Percentiles rank a stretch among this genome's conserved stretches.
Conservation (phyloP, 345 rosid genomes). For the Populus nigra region DNA sequence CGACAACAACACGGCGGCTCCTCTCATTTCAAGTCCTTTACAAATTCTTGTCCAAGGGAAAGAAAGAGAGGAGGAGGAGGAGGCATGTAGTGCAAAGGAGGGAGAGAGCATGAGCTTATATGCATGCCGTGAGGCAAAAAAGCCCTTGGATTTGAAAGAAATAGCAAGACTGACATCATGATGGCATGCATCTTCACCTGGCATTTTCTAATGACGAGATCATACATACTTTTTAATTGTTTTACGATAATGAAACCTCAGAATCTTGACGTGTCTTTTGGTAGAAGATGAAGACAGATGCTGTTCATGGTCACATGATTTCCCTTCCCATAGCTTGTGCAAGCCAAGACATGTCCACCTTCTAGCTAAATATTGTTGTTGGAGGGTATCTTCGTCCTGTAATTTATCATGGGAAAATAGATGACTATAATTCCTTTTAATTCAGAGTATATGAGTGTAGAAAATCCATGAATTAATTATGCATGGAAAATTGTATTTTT, state of each 20-base stretch:
- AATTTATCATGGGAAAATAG: too few species aligned
- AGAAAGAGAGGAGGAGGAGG: not conserved
- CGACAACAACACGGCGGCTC: constrained; percentile 23
- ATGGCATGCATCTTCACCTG: not conserved
- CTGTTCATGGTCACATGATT: constrained; percentile 14
- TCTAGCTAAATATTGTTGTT: not conserved
- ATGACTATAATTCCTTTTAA: not conserved
- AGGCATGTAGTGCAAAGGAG: not conserved
- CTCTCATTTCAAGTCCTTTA: constrained; percentile 25
- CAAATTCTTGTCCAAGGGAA: not conserved
- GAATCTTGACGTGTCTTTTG: not conserved
- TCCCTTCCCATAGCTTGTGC: not conserved
- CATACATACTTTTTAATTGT: not conserved
- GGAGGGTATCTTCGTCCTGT: not conserved
- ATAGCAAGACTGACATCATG: constrained; percentile 20
- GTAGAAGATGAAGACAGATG: constrained; percentile 10
- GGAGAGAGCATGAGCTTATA: constrained; percentile 31
- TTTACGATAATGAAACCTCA: not conserved
- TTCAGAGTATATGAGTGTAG: not conserved
- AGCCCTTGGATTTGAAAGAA: constrained; percentile 15
- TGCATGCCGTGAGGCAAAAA: constrained; percentile 21
- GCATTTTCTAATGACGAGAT: constrained; percentile 1
- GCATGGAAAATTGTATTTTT: too few species aligned
- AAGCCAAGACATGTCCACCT: not conserved
- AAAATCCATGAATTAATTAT: too few species aligned